These are phyloP conservation scores for Phialophora verrucosa DNA, from an alignment of 2,329 filamentous ascomycete species.

Conservation along the genomic window DNA sequence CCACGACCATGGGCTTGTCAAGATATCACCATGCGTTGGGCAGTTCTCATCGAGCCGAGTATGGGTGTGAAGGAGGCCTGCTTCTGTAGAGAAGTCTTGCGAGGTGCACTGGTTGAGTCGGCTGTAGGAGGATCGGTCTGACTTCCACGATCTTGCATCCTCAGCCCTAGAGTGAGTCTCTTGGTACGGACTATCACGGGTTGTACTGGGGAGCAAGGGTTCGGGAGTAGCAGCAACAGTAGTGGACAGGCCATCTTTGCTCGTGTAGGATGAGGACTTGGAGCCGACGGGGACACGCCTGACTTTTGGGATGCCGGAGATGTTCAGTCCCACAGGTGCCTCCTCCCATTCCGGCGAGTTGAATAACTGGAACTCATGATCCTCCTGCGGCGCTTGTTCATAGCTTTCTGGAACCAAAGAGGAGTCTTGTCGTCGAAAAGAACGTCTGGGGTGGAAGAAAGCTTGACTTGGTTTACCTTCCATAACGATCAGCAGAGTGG, in stretches of 20 bases:
- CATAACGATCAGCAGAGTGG: not conserved
- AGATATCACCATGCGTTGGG: slow-evolving; percentile 43
- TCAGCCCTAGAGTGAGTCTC: not conserved
- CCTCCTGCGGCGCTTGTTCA: slow-evolving; percentile 15
- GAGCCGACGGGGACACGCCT: slow-evolving; percentile 16
- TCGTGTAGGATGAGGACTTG: slow-evolving; percentile 7
- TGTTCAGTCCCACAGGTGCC: slow-evolving; percentile 13
- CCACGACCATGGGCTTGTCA: slow-evolving; percentile 28
- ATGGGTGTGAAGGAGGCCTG: slow-evolving; percentile 14
- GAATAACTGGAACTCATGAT: slow-evolving; percentile 15
- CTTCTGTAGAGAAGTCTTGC: slow-evolving; percentile 15
- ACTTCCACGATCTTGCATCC: slow-evolving; percentile 12
- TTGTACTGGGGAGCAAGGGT: not conserved
- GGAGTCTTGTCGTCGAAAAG: slow-evolving; percentile 19
- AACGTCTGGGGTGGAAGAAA: slow-evolving; percentile 9
- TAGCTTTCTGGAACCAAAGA: slow-evolving; percentile 8
- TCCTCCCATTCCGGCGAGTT: slow-evolving; percentile 8
- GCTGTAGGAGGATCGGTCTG: slow-evolving; percentile 17
- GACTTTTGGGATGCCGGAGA: slow-evolving; percentile 14
- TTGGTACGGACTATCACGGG: slow-evolving; percentile 7
- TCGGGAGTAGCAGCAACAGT: slow-evolving; percentile 9
- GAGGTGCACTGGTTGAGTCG: slow-evolving; percentile 16
- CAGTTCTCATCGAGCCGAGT: slow-evolving; percentile 37
- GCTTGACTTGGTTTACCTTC: slow-evolving; percentile 1
- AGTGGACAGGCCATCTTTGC: slow-evolving; percentile 9